Percentiles rank a stretch among this genome's conserved stretches.
Evolutionary conservation across 768 basidiomycete genomes (phyloP).

Genomic region (Xerocomellus chrysenteron): DNA sequence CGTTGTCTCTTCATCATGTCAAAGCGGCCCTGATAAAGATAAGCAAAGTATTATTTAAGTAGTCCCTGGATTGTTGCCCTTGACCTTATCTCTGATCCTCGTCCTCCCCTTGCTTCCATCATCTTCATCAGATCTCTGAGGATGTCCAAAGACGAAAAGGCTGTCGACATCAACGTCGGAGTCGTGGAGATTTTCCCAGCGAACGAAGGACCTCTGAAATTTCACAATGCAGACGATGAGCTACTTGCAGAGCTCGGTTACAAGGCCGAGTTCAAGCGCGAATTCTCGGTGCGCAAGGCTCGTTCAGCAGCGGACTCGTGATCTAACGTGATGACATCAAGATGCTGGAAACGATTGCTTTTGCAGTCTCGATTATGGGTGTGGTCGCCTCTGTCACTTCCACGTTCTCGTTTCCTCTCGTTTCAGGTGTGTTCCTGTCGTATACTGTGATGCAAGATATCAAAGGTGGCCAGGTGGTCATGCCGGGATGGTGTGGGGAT

Average conservation of each 20-base stretch:
- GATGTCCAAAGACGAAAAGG: conserved; percentile 26
- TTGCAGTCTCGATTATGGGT: conserved; percentile 72
- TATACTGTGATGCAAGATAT: not conserved
- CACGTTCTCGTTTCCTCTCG: conserved; percentile 61
- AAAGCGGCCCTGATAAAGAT: conserved; percentile 4
- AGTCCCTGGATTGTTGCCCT: not conserved
- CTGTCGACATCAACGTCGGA: not conserved
- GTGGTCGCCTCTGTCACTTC: conserved; percentile 69
- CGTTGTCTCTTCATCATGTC: not conserved
- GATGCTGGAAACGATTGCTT: conserved; percentile 62
- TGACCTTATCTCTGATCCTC: conserved; percentile 19
- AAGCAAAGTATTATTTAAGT: conserved; percentile 13
- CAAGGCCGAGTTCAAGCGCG: conserved; percentile 69
- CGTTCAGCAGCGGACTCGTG: not conserved
- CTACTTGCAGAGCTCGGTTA: conserved; percentile 68
- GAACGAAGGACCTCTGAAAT: conserved; percentile 13
- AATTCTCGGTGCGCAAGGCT: conserved; percentile 58
- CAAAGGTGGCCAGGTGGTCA: conserved; percentile 53
- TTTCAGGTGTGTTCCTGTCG: conserved; percentile 45
- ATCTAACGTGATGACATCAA: conserved; percentile 1
- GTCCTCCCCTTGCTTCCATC: not conserved
- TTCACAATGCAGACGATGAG: conserved; percentile 50
- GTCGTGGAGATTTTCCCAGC: conserved; percentile 8
- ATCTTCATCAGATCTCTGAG: not conserved
- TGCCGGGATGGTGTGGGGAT: conserved; percentile 76